phyloP scores from a whole-genome alignment of 2,329 filamentous ascomycete genomes.

The Mycocentrospora acerina region DNA sequence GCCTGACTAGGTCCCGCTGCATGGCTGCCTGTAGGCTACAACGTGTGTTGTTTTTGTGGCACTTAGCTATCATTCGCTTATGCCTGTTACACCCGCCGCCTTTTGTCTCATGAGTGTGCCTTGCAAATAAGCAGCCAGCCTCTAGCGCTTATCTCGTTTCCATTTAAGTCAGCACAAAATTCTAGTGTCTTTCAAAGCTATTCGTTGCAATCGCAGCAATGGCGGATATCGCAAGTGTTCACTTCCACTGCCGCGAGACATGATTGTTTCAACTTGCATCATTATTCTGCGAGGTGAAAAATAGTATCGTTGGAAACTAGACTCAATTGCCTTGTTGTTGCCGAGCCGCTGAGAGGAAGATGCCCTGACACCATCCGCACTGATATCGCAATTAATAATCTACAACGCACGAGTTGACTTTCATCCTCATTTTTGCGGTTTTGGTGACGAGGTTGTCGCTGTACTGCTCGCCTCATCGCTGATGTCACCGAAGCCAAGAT shows the following conservation, averaged over 20 bases:
- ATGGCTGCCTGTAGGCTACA: slow-evolving; percentile 9
- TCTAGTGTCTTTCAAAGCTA: too few relatives aligned
- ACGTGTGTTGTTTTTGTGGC: slow-evolving; percentile 25
- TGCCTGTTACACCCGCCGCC: slow-evolving; percentile 2
- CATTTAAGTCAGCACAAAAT: too few relatives aligned
- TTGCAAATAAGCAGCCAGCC: too few relatives aligned
- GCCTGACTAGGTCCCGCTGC: slow-evolving; percentile 15
- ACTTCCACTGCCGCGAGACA: too few relatives aligned
- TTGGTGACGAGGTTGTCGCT: slow-evolving; percentile 29
- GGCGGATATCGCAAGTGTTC: too few relatives aligned
- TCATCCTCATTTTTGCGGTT: slow-evolving; percentile 23
- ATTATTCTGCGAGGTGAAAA: too few relatives aligned
- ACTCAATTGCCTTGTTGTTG: too few relatives aligned
- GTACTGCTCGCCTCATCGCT: slow-evolving; percentile 22
- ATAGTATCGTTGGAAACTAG: too few relatives aligned
- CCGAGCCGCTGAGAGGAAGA: too few relatives aligned
- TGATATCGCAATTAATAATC: slow-evolving; percentile 1
- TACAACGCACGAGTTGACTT: slow-evolving; percentile 29
- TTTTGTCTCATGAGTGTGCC: slow-evolving; percentile 1
- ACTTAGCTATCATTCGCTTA: slow-evolving; percentile 18
- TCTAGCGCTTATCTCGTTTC: background rate
- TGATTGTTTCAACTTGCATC: too few relatives aligned
- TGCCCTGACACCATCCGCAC: too few relatives aligned
- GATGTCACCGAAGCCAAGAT: slow-evolving; percentile 74
- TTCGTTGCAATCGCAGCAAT: too few relatives aligned